Evolutionary conservation across 2,329 filamentous ascomycete species (phyloP).

Genomic region (Cladosporium sp.): DNA sequence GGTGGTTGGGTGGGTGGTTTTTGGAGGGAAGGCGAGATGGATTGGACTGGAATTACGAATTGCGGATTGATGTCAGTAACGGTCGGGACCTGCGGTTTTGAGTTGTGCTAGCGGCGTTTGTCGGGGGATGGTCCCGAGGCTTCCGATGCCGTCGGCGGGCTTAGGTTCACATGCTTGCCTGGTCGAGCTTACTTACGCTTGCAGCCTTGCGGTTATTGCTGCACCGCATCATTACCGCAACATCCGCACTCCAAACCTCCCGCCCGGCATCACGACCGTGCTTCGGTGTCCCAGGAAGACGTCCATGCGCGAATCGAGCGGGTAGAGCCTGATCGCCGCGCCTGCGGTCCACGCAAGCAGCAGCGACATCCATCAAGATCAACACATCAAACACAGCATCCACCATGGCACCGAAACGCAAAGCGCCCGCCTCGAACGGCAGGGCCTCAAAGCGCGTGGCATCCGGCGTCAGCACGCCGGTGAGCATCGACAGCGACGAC

Average conservation of each 20-base stretch:
- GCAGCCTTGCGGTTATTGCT: too few species aligned
- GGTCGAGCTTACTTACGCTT: not conserved
- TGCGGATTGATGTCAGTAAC: constrained; percentile 4
- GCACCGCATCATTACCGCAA: too few species aligned
- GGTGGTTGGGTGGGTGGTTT: constrained; percentile 1
- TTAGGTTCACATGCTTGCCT: not conserved
- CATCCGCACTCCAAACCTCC: too few species aligned
- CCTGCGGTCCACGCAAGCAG: too few species aligned
- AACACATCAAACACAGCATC: not conserved
- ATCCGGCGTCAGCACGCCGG: constrained; percentile 37
- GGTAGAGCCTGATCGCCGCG: too few species aligned
- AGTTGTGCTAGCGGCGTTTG: not conserved
- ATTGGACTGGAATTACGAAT: not conserved
- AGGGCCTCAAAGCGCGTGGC: constrained; percentile 33
- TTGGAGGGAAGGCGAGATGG: not conserved
- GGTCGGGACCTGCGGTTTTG: not conserved
- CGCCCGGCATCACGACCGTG: too few species aligned
- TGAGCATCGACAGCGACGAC: constrained; percentile 44
- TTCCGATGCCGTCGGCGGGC: not conserved
- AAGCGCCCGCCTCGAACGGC: constrained; percentile 30
- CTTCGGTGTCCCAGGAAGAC: too few species aligned
- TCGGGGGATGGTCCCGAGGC: not conserved
- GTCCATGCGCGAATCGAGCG: too few species aligned
- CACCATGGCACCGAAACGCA: constrained; percentile 33
- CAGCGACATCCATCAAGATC: not conserved